A percentile compares a stretch with the other conserved stretches of the same genome.
These are phyloP conservation scores for Mrakia blollopis DNA, from an alignment of 768 basidiomycete species.

Conservation along the genomic window DNA sequence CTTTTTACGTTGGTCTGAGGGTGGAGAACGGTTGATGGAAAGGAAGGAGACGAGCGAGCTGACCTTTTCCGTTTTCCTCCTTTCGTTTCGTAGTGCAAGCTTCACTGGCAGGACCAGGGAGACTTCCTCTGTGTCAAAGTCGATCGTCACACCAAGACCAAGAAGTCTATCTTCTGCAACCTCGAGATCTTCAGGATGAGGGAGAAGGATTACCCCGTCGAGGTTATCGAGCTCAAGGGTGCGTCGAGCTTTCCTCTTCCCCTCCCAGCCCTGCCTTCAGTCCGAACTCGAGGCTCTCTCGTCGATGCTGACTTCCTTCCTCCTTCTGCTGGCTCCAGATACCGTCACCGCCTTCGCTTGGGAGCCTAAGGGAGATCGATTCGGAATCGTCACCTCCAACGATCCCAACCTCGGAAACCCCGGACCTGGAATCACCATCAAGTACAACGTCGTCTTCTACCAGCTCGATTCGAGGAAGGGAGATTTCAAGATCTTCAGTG, in stretches of 20 bases:
- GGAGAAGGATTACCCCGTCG: slow-evolving; percentile 96
- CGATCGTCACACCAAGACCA: slow-evolving; percentile 90
- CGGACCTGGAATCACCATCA: slow-evolving; percentile 85
- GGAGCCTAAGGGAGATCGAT: slow-evolving; percentile 97
- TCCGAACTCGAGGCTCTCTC: background rate
- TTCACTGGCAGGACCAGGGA: slow-evolving; percentile 97
- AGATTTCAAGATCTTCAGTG: slow-evolving; percentile 86
- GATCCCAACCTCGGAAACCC: slow-evolving; percentile 90
- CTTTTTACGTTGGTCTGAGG: background rate
- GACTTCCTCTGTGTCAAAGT: slow-evolving; percentile 99
- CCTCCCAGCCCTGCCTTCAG: background rate
- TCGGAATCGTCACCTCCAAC: slow-evolving; percentile 87
- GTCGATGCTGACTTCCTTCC: background rate
- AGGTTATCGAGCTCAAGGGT: slow-evolving; percentile 97
- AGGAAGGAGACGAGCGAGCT: background rate
- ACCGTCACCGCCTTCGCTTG: slow-evolving; percentile 94
- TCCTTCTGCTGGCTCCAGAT: slow-evolving; percentile 60
- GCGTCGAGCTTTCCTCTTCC: slow-evolving; percentile 17
- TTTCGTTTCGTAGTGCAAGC: slow-evolving; percentile 66
- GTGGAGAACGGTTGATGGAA: too few relatives aligned
- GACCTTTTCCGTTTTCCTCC: background rate
- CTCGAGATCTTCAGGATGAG: slow-evolving; percentile 95
- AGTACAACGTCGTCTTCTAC: slow-evolving; percentile 94
- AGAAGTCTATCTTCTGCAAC: slow-evolving; percentile 97
- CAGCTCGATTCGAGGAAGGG: slow-evolving; percentile 85